These are phyloP conservation scores for Diospyros kaki DNA, from an alignment of 148 eudicot species.

Conservation along the genomic window DNA sequence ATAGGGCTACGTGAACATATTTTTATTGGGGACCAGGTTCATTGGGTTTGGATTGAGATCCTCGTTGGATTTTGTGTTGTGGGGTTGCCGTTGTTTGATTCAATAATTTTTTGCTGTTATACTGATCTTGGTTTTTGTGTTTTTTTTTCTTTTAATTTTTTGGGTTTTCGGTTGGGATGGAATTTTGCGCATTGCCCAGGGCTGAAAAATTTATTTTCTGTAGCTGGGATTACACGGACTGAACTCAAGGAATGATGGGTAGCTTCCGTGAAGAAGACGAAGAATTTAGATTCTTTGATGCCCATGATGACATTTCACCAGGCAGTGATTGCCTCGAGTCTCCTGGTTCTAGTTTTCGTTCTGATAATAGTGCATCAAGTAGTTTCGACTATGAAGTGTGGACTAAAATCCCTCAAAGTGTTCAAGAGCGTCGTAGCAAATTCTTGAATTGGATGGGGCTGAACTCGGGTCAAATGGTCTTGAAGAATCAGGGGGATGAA, in stretches of 20 bases:
- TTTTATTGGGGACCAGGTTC: constrained; percentile 34
- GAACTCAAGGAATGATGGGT: constrained; percentile 61
- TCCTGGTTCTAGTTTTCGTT: constrained; percentile 11
- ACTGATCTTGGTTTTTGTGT: constrained; percentile 63
- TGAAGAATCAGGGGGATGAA: constrained; percentile 19
- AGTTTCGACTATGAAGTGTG: constrained; percentile 56
- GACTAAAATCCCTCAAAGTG: constrained; percentile 52
- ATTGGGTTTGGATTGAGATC: constrained; percentile 67
- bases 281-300: constrained; percentile 70
- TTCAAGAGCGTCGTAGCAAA: constrained; percentile 56
- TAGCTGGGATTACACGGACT: constrained; percentile 64
- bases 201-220: constrained; percentile 41
- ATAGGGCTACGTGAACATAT: background rate
- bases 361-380: constrained; percentile 19
- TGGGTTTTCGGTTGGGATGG: constrained; percentile 35
- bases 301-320: constrained; percentile 52
- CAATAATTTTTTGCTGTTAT: constrained; percentile 30
- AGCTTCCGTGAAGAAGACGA: constrained; percentile 44
- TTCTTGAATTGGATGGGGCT: constrained; percentile 55
- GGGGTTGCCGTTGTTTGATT: constrained; percentile 9
- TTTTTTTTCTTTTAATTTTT: constrained; percentile 15
- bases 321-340: constrained; percentile 26
- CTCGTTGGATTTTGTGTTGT: constrained; percentile 51
- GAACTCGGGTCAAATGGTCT: constrained; percentile 18
- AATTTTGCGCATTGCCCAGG: constrained; percentile 53